These are phyloP conservation scores for Aristolochia contorta DNA, from an alignment of 164 flowering plant genomes.

Conservation along the genomic window DNA sequence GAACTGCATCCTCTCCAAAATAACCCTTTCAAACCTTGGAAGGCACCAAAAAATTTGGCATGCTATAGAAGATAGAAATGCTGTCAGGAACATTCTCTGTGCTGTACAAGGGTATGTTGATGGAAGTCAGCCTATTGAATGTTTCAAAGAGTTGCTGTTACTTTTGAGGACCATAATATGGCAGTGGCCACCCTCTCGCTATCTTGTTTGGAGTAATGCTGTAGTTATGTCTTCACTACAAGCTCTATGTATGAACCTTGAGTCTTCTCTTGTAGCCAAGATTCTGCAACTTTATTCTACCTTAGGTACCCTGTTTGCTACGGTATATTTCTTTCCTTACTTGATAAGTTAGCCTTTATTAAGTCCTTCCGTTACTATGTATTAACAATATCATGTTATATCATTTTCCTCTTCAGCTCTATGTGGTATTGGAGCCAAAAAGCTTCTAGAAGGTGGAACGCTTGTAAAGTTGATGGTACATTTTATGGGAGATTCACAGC, in stretches of 20 bases:
- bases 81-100: constrained; percentile 25
- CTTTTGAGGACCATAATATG: constrained; percentile 56
- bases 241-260: constrained; percentile 18
- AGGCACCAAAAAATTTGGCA: constrained; percentile 48
- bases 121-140: constrained; percentile 29
- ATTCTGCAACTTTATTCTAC: constrained; percentile 57
- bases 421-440: constrained; percentile 57
- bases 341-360: neutral
- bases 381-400: neutral
- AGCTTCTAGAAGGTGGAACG: constrained; percentile 48
- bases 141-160: constrained; percentile 45
- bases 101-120: constrained; percentile 21
- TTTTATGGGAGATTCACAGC: constrained; percentile 46
- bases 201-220: constrained; percentile 56
- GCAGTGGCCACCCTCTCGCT: constrained; percentile 64
- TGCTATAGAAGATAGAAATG: constrained; percentile 29
- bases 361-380: neutral
- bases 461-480: constrained; percentile 30
- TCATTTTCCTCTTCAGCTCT: constrained; percentile 32
- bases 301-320: constrained; percentile 44
- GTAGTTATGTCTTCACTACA: constrained; percentile 30
- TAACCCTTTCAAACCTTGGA: constrained; percentile 18
- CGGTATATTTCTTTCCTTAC: constrained; percentile 14
- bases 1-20: constrained; percentile 33
- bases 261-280: constrained; percentile 32